Conservation (phyloP, 306 rosid species). For the Dalbergia cultrata region DNA sequence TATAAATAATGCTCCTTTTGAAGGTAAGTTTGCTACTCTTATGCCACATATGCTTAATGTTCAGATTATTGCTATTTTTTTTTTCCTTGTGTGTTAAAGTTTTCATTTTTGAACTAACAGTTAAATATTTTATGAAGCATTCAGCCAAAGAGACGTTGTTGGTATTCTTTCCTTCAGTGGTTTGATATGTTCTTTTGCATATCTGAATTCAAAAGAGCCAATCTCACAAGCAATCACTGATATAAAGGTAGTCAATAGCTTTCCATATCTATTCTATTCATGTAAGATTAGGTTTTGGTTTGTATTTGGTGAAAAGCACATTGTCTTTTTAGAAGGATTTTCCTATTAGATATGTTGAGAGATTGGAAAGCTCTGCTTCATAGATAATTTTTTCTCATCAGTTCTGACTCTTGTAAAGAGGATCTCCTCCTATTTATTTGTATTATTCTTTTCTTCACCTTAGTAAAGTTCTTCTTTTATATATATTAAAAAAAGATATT, state of each 20-base stretch:
- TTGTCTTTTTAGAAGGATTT: no score
- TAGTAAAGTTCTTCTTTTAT: no score
- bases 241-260: conserved; percentile 69
- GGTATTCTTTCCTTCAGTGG: conserved; percentile 81
- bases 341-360: no score
- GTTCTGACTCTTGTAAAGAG: no score
- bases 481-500: not conserved
- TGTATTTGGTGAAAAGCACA: no score
- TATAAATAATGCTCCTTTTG: conserved; percentile 51
- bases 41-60: not conserved
- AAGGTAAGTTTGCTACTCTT: conserved; percentile 59
- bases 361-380: no score
- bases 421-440: no score
- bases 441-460: no score
- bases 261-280: conserved; percentile 20
- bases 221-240: conserved; percentile 77
- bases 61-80: conserved; percentile 26
- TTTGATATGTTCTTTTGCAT: conserved; percentile 84
- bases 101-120: conserved; percentile 39
- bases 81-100: not conserved
- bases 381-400: no score
- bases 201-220: conserved; percentile 79
- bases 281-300: not conserved
- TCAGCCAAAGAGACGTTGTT: conserved; percentile 72
- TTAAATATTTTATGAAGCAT: conserved; percentile 59